Conservation (phyloP, 1,284 basidiomycete species). For the Cutaneotrichosporon dermatis region DNA sequence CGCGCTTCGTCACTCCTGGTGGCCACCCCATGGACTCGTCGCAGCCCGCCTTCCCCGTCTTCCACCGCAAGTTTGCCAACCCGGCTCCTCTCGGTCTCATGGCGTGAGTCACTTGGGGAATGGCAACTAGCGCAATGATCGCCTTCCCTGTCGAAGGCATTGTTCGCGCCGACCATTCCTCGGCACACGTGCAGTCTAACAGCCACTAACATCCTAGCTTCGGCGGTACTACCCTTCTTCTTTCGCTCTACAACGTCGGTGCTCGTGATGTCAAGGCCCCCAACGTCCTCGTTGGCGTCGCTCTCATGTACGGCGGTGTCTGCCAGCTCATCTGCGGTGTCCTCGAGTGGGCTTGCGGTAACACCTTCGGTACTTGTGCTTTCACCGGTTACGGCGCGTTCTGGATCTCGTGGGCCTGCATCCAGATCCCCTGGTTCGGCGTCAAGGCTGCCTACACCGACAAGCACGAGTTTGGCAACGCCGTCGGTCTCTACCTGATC, state of each 20-base stretch:
- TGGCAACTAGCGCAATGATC: too few relatives aligned
- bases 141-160: too few relatives aligned
- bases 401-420: conserved; percentile 50
- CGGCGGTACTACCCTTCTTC: conserved; percentile 54
- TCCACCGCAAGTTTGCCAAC: conserved; percentile 53
- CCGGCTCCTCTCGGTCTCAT: conserved; percentile 55
- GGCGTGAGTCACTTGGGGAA: conserved; percentile 23
- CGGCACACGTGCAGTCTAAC: too few relatives aligned
- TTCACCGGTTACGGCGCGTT: conserved; percentile 74
- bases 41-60: conserved; percentile 45
- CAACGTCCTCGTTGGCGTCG: conserved; percentile 81
- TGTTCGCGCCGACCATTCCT: too few relatives aligned
- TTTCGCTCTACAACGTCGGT: conserved; percentile 50
- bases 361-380: conserved; percentile 60
- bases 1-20: conserved; percentile 38
- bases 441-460: conserved; percentile 51
- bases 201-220: conserved; percentile 27
- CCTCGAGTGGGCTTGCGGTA: conserved; percentile 65
- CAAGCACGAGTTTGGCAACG: conserved; percentile 51
- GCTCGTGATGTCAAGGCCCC: conserved; percentile 49
- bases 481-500: conserved; percentile 50
- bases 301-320: conserved; percentile 69
- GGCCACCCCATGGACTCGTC: conserved; percentile 45
- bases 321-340: conserved; percentile 59
- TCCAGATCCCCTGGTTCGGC: conserved; percentile 47